Evolutionary conservation across 805 yeast species (phyloP), one percentile per base, ranked within the genome.

Genomic region (Hanseniaspora meyeri): DNA sequence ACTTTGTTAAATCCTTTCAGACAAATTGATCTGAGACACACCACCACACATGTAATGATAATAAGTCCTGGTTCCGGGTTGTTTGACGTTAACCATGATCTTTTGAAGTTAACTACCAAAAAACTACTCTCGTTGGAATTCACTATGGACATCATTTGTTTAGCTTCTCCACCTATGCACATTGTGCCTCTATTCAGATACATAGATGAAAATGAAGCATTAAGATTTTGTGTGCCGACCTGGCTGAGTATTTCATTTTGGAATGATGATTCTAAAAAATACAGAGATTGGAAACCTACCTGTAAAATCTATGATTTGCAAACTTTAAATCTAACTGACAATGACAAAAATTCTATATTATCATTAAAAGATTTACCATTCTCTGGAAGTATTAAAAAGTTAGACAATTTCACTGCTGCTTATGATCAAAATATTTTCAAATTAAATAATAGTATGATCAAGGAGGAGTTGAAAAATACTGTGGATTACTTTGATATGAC

Each of bases 311-410:
- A 93, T 67, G 97, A 91, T 64, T 70, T 93, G 19, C 97, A 93
- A 67, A 93, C 93, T 97, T 91, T 91, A 95, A 97, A 97, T 0
- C 78, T 93, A 8, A 88, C 91, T 83, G 97, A 91, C 63, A 87
- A 87, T 62, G 96, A 93, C 64, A 73, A 82, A 57, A 80, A 82
- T 60, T 80, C 84, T 12, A 65, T 65, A 31, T 78, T 85, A 8
- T 78, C 81, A 9, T 77, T 90, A 11, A 82, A 81, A 17, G 76
- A 83, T 51, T 69, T 89, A 51, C 75, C 72, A 12, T 63, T 62
- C 0, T 58, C 65, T 57, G 31, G 59, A 49, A 58, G 59, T 29
- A 63, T 70, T 5, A 66, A 66, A 50, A 72, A 82, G 0, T 72
- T 83, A 39, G 61, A 75, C 0, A 83, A 80, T 39, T 76, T 82